Evolutionary conservation across 1,284 basidiomycete genomes (phyloP).

Genomic region (Tylopilus sp.): DNA sequence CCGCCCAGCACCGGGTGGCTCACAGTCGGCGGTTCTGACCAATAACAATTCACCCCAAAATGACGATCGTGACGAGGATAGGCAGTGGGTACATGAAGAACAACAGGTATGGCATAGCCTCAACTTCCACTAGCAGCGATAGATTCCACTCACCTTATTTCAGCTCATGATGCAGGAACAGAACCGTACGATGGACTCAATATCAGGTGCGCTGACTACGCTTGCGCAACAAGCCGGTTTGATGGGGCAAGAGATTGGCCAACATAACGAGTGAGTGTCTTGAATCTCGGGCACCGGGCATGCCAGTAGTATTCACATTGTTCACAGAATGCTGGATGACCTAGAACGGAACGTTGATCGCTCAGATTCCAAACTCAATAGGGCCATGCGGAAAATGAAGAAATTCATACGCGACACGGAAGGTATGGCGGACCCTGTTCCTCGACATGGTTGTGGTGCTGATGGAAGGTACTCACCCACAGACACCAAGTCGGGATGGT

Average conservation of each 20-base stretch:
- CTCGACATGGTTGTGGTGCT: background rate
- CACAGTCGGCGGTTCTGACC: slow-evolving; percentile 11
- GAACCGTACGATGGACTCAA: slow-evolving; percentile 80
- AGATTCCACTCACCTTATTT: background rate
- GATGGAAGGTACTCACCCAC: background rate
- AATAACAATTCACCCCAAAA: slow-evolving; percentile 14
- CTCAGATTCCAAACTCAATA: slow-evolving; percentile 66
- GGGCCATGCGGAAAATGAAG: slow-evolving; percentile 70
- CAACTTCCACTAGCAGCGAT: background rate
- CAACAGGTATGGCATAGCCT: slow-evolving; percentile 55
- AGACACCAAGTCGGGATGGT: slow-evolving; percentile 75
- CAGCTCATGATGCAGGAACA: slow-evolving; percentile 84
- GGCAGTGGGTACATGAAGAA: slow-evolving; percentile 78
- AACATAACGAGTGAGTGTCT: slow-evolving; percentile 77
- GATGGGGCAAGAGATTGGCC: slow-evolving; percentile 84
- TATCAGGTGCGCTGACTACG: slow-evolving; percentile 77
- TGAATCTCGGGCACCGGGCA: background rate
- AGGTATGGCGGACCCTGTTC: slow-evolving; percentile 41
- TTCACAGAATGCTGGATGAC: slow-evolving; percentile 76
- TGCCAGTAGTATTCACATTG: slow-evolving; percentile 3
- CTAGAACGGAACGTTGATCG: slow-evolving; percentile 72
- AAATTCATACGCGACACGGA: slow-evolving; percentile 83
- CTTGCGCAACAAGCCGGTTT: slow-evolving; percentile 84
- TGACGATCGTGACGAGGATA: slow-evolving; percentile 57
- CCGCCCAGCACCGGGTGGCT: slow-evolving; percentile 11